These are phyloP conservation scores for Colletotrichum noveboracense DNA, from an alignment of 2,329 filamentous ascomycete species.

Conservation along the genomic window DNA sequence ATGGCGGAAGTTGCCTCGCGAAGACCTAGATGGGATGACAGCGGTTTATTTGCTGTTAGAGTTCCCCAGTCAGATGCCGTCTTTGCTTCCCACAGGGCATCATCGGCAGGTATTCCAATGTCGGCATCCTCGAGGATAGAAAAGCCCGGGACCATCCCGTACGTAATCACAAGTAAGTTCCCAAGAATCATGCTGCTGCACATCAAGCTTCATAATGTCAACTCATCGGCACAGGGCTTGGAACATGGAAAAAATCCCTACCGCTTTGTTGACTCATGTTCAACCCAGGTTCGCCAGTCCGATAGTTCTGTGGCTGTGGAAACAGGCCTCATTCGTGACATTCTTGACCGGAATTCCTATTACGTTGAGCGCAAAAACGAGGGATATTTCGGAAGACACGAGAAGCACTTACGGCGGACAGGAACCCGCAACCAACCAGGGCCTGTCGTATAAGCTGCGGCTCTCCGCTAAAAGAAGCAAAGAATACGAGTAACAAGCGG, in stretches of 20 bases:
- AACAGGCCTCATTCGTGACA: neutral
- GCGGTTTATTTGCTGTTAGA: neutral
- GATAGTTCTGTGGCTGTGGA: fast-evolving
- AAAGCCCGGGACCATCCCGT: neutral
- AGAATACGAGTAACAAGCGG: neutral
- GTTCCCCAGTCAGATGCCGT: neutral
- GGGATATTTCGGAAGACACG: fast-evolving
- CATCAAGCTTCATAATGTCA: neutral
- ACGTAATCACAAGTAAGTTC: neutral
- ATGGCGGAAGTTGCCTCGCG: neutral
- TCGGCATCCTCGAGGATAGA: neutral
- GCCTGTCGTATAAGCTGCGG: neutral
- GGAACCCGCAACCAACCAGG: neutral
- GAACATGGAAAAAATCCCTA: neutral
- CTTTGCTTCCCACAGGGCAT: neutral
- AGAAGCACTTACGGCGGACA: neutral
- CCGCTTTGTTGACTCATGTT: neutral
- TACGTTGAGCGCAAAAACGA: fast-evolving
- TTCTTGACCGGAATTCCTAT: neutral
- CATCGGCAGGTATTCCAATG: neutral
- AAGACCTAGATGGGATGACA: neutral
- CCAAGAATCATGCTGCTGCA: neutral
- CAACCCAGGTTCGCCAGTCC: neutral
- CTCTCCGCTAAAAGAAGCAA: neutral
- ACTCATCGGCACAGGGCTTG: neutral